Evolutionary conservation across 2,329 filamentous ascomycete genomes (phyloP).

Genomic region (Ophiobolus disseminans): DNA sequence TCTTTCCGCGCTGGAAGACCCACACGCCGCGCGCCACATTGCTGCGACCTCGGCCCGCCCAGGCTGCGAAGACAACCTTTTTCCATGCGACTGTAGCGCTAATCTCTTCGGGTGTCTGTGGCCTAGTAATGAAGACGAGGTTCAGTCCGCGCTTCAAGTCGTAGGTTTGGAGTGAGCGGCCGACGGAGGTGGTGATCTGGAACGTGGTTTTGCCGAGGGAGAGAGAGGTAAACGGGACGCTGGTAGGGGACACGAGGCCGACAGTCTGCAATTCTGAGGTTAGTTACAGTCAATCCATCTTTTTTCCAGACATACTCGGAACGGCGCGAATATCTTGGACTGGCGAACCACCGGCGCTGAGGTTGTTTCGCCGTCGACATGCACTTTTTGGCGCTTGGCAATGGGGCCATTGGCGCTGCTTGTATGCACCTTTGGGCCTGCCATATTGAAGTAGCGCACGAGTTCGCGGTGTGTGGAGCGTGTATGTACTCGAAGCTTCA

Average conservation of each 20-base stretch:
- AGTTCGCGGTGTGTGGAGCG: background rate
- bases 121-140: slow-evolving; percentile 89
- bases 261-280: slow-evolving; percentile 69
- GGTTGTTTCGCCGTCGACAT: slow-evolving; percentile 46
- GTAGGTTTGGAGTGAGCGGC: slow-evolving; percentile 91
- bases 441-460: slow-evolving; percentile 50
- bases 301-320: slow-evolving; percentile 70
- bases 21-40: slow-evolving; percentile 74
- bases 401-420: slow-evolving; percentile 55
- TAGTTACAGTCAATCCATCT: slow-evolving; percentile 10
- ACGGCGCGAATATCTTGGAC: slow-evolving; percentile 92
- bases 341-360: slow-evolving; percentile 51
- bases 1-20: slow-evolving; percentile 91
- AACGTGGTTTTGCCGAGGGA: slow-evolving; percentile 93
- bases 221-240: slow-evolving; percentile 86
- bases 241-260: slow-evolving; percentile 88
- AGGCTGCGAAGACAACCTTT: slow-evolving; percentile 86
- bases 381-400: slow-evolving; percentile 67
- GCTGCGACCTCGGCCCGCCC: slow-evolving; percentile 70
- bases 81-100: slow-evolving; percentile 90
- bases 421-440: slow-evolving; percentile 59
- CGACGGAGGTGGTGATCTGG: slow-evolving; percentile 95
- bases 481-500: background rate
- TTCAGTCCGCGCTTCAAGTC: slow-evolving; percentile 89
- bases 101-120: slow-evolving; percentile 84